Percentiles rank a stretch among this genome's conserved stretches.
phyloP scores from a whole-genome alignment of 345 rosid species.

The Moricandia moricandioides region DNA sequence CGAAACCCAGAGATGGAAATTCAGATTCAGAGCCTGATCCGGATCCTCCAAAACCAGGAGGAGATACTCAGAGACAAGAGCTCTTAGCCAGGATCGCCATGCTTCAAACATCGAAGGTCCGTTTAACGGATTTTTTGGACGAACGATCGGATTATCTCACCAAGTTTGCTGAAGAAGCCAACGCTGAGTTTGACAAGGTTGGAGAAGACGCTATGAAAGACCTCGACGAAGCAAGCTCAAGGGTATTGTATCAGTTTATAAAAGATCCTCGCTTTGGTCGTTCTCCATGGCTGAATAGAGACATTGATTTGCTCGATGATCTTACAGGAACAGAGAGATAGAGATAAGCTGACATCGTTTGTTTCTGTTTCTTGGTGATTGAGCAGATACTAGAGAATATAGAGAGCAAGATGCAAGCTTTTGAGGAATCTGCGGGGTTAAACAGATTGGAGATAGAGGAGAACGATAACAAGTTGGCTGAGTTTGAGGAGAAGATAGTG shows the following conservation, averaged over 20 bases:
- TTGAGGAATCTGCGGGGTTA: slow-evolving; percentile 71
- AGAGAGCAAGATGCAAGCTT: slow-evolving; percentile 81
- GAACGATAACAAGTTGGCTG: slow-evolving; percentile 58
- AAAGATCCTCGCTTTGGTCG: slow-evolving; percentile 11
- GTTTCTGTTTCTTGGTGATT: not conserved
- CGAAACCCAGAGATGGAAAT: slow-evolving; percentile 23
- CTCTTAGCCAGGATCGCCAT: slow-evolving; percentile 79
- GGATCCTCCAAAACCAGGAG: slow-evolving; percentile 48
- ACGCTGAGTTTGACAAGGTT: slow-evolving; percentile 70
- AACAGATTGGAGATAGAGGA: slow-evolving; percentile 62
- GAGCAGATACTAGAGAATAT: slow-evolving; percentile 80
- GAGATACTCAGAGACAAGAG: slow-evolving; percentile 73
- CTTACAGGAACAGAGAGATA: slow-evolving; percentile 3
- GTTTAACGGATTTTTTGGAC: slow-evolving; percentile 80
- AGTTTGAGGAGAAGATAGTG: slow-evolving; percentile 70
- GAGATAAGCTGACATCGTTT: slow-evolving; percentile 3
- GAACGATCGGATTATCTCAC: slow-evolving; percentile 73
- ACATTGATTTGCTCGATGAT: slow-evolving; percentile 17
- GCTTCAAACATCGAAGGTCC: slow-evolving; percentile 81
- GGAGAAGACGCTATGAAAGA: slow-evolving; percentile 90
- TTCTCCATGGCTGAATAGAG: slow-evolving; percentile 6
- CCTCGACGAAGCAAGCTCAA: slow-evolving; percentile 78
- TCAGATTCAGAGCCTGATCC: slow-evolving; percentile 39
- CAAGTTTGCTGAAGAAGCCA: slow-evolving; percentile 83
- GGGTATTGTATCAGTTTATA: slow-evolving; percentile 48